Conservation (phyloP, 495 filamentous ascomycete species). For the Penicillium fimorum region DNA sequence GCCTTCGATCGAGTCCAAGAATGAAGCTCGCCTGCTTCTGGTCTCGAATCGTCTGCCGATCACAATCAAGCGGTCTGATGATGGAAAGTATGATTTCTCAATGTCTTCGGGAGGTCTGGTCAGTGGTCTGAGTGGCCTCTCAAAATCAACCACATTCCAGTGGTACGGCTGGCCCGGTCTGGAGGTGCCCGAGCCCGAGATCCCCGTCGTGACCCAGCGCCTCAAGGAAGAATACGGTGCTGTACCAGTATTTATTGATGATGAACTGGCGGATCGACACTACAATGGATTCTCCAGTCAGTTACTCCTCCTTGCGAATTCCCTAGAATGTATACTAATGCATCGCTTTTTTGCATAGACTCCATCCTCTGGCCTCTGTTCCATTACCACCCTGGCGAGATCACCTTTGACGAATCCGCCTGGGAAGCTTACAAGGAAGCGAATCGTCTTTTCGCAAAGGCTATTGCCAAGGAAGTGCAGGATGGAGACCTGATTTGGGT, state of each 20-base stretch:
- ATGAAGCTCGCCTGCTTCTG: slow-evolving; percentile 63
- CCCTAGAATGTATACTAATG: not conserved
- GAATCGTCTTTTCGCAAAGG: slow-evolving; percentile 82
- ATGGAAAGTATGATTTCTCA: slow-evolving; percentile 79
- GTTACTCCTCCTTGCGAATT: slow-evolving; percentile 24
- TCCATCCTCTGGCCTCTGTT: slow-evolving; percentile 97
- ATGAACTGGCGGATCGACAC: slow-evolving; percentile 75
- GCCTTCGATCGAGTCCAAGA: slow-evolving; percentile 35
- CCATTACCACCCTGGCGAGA: slow-evolving; percentile 97
- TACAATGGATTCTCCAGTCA: slow-evolving; percentile 88
- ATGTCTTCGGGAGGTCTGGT: slow-evolving; percentile 96
- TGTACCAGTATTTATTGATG: slow-evolving; percentile 73
- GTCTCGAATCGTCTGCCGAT: slow-evolving; percentile 93
- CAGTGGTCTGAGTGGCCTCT: slow-evolving; percentile 82
- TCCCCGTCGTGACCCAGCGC: slow-evolving; percentile 58
- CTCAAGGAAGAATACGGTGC: slow-evolving; percentile 72
- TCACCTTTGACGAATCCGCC: slow-evolving; percentile 90
- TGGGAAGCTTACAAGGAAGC: slow-evolving; percentile 93
- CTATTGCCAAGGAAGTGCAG: slow-evolving; percentile 73
- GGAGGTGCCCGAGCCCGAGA: slow-evolving; percentile 73
- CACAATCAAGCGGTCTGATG: slow-evolving; percentile 87
- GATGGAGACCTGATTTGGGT: slow-evolving; percentile 96
- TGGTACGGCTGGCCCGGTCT: slow-evolving; percentile 98
- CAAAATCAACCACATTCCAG: slow-evolving; percentile 87
- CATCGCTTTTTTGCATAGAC: slow-evolving; percentile 52